Percentiles rank a stretch among this genome's conserved stretches.
Evolutionary conservation across 495 filamentous ascomycete genomes (phyloP).

Genomic region (Hypoxylon fuscum): DNA sequence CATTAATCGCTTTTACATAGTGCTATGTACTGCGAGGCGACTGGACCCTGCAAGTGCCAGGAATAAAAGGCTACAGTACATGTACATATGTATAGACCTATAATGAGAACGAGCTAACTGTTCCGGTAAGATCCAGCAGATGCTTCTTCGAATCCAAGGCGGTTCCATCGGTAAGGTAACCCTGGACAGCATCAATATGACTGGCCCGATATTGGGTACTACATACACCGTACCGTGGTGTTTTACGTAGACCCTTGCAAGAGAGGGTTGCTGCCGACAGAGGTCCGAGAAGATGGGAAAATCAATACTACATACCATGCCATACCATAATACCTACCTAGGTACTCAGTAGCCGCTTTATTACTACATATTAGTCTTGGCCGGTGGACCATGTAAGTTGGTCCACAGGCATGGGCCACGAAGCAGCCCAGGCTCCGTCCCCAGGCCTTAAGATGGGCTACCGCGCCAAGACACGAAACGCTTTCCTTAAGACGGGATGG

Average conservation of each 20-base stretch:
- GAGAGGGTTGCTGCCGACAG: slow-evolving; percentile 29
- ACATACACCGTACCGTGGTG: slow-evolving; percentile 24
- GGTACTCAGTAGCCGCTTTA: slow-evolving; percentile 21
- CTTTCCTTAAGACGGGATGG: slow-evolving; percentile 30
- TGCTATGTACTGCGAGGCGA: slow-evolving; percentile 23
- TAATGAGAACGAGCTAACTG: slow-evolving; percentile 33
- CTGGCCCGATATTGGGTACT: slow-evolving; percentile 36
- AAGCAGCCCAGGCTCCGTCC: slow-evolving; percentile 24
- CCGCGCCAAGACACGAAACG: slow-evolving; percentile 40
- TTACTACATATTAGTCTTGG: slow-evolving; percentile 37
- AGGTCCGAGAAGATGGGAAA: slow-evolving; percentile 7
- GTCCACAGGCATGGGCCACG: slow-evolving; percentile 30
- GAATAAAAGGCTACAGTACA: slow-evolving; percentile 6
- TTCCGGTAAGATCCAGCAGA: slow-evolving; percentile 45
- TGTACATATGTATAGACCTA: slow-evolving; percentile 9
- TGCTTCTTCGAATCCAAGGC: slow-evolving; percentile 45
- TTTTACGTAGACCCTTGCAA: slow-evolving; percentile 24
- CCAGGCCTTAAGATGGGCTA: slow-evolving; percentile 39
- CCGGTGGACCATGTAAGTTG: slow-evolving; percentile 21
- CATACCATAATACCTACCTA: background rate
- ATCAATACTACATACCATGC: background rate
- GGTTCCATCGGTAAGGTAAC: slow-evolving; percentile 49
- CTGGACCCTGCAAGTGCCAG: slow-evolving; percentile 11
- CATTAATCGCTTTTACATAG: slow-evolving; percentile 36
- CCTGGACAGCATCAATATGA: slow-evolving; percentile 33